Base-by-base conservation (phyloP, 352 stramenopile genomes). In the Pythium plurisporium region DNA sequence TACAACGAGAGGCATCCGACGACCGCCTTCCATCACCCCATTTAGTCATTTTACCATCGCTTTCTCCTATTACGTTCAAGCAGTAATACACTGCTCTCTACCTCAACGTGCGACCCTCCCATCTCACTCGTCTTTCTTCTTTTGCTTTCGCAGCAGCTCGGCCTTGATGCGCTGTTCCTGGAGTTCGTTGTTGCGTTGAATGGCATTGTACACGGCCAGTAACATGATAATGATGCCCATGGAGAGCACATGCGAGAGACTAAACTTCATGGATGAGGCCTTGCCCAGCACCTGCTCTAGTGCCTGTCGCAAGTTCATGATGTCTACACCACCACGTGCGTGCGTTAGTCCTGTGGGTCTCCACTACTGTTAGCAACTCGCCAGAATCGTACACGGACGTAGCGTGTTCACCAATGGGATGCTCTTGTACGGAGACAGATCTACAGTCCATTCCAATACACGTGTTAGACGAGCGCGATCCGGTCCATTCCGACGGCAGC, bases 141-240 rank as follows among this genome's bases (percentile, higher is more conserved):
- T 46, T 31, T 59, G 45, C 25, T 70, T 63, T 54, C 74, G 72
- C 65, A 85, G 56, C 45, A 79, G 58, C 44, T 68, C 58, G 44
- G 83, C 61, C 52, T 78, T 74, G 48, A 89, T 53, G 23, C 80
- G 69, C 73, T 90, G 69, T 51, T 88, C 74, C 59, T 91, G 74
- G 8, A 91, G 74, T 37, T 80, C 51, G 54, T 89, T 88, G 71
- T 72, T 82, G 59, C 77, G 73, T 59, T 89, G 65, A 46, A 93
- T 77, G 34, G 82, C 81, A 43, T 90, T 85, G 66, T 79, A 87
- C 30, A 93, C 74, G 26, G 83, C 83, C 20, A 93, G 59, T 37
- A 93, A 60, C 65, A 87, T 67, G 66, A 91, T 74, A 47, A 91
- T 78, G 27, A 91, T 68, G 27, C 76, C 75, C 79, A 93, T 89